phyloP scores from a whole-genome alignment of 441 rosid genomes.

The Mallotus repandus region DNA sequence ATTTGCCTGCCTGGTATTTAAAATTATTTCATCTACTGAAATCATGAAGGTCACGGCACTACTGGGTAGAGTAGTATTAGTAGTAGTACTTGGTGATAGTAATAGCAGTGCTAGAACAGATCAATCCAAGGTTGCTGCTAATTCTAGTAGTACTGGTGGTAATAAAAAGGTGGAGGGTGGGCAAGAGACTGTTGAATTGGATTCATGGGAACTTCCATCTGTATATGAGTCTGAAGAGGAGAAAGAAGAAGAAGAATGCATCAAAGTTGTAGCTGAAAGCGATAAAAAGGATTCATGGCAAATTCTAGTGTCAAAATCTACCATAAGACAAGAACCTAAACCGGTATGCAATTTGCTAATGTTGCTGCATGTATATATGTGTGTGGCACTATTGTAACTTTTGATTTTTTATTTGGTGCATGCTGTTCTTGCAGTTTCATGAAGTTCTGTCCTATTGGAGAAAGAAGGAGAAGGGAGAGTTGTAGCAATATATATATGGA shows the following conservation, averaged over 20 bases:
- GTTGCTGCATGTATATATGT: too few relatives aligned
- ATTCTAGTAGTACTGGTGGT: background rate
- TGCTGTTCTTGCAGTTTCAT: conserved; percentile 17
- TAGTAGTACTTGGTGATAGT: too few relatives aligned
- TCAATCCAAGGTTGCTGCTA: too few relatives aligned
- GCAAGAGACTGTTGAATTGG: conserved; percentile 8
- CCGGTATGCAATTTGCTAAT: background rate
- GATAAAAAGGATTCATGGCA: background rate
- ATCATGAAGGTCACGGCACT: background rate
- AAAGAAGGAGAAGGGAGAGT: conserved; percentile 15
- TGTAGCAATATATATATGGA: too few relatives aligned
- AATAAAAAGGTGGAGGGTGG: background rate
- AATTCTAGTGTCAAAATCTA: conserved; percentile 1
- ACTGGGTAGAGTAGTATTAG: background rate
- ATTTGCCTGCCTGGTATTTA: background rate
- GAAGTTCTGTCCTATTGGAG: conserved; percentile 23
- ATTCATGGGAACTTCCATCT: conserved; percentile 17
- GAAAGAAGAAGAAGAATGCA: background rate
- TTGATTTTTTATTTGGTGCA: background rate
- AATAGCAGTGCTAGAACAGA: background rate
- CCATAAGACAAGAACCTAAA: background rate
- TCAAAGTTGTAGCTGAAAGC: background rate
- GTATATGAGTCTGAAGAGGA: conserved; percentile 13
- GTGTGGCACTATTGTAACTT: too few relatives aligned
- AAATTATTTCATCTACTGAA: background rate